Evolutionary conservation across 2,329 filamentous ascomycete genomes (phyloP).

Genomic region (Nemania sp.): DNA sequence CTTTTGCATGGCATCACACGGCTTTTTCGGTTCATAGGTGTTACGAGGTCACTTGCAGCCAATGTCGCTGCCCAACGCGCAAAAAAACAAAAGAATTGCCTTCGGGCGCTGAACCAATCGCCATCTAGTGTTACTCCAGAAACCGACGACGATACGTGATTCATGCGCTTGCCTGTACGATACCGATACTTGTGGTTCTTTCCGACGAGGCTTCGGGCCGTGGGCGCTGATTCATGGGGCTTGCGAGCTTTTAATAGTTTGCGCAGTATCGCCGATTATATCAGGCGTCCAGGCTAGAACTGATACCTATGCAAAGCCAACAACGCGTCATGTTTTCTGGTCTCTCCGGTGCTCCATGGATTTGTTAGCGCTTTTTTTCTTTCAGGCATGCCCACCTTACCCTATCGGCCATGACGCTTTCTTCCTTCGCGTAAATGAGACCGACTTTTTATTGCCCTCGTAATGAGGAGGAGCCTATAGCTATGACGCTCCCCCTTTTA

Average conservation of each 20-base stretch:
- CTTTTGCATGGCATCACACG: conserved; percentile 47
- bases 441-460: too few species aligned
- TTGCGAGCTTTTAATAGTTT: conserved; percentile 3
- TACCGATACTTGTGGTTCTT: conserved; percentile 16
- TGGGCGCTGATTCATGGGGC: conserved; percentile 6
- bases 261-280: conserved; percentile 7
- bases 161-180: conserved; percentile 16
- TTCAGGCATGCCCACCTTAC: too few species aligned
- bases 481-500: too few species aligned
- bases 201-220: conserved; percentile 6
- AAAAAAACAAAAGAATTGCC: conserved; percentile 35
- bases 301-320: conserved; percentile 14
- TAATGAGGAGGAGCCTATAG: too few species aligned
- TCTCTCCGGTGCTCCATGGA: neutral
- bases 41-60: conserved; percentile 45
- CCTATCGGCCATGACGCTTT: too few species aligned
- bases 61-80: conserved; percentile 43
- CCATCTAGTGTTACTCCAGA: conserved; percentile 2
- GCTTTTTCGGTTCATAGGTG: conserved; percentile 46
- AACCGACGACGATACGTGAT: conserved; percentile 22
- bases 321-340: neutral
- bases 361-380: too few species aligned
- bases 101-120: conserved; percentile 35
- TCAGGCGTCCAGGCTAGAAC: conserved; percentile 13
- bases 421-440: too few species aligned